Conservation (phyloP, 2,329 filamentous ascomycete genomes). For the Madurella mycetomatis region DNA sequence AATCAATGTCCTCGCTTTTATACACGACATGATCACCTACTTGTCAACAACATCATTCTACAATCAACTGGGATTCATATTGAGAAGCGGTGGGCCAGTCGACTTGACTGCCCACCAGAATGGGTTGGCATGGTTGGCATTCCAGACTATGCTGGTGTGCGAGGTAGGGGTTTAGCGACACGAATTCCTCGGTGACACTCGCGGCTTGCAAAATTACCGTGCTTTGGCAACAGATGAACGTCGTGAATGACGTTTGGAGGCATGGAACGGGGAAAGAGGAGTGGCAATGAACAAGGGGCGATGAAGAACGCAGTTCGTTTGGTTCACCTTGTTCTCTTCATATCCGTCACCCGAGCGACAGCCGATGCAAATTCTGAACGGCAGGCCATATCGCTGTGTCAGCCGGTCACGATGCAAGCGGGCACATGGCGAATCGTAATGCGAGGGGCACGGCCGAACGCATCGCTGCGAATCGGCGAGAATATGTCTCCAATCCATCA, state of each 20-base stretch:
- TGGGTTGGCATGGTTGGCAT: neutral
- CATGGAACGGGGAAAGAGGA: too few relatives aligned
- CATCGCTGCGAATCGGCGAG: neutral
- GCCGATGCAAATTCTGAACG: too few relatives aligned
- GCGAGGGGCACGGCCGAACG: neutral
- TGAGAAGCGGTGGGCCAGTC: neutral
- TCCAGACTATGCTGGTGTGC: neutral
- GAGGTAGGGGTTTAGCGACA: neutral
- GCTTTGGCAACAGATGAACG: neutral
- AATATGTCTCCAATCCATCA: constrained; percentile 58
- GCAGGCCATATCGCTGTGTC: too few relatives aligned
- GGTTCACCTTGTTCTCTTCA: too few relatives aligned
- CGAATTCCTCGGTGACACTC: neutral
- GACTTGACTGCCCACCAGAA: neutral
- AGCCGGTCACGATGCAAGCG: too few relatives aligned
- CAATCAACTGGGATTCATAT: too few relatives aligned
- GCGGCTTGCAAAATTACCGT: neutral
- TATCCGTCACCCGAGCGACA: too few relatives aligned
- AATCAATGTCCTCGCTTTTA: too few relatives aligned
- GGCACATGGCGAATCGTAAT: neutral
- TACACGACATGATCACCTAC: too few relatives aligned
- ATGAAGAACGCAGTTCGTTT: too few relatives aligned
- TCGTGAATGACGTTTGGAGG: neutral
- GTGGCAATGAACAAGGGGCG: too few relatives aligned
- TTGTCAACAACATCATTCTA: too few relatives aligned